Evolutionary conservation across 306 rosid genomes (phyloP).

Genomic region (Pterocarpus santalinus): DNA sequence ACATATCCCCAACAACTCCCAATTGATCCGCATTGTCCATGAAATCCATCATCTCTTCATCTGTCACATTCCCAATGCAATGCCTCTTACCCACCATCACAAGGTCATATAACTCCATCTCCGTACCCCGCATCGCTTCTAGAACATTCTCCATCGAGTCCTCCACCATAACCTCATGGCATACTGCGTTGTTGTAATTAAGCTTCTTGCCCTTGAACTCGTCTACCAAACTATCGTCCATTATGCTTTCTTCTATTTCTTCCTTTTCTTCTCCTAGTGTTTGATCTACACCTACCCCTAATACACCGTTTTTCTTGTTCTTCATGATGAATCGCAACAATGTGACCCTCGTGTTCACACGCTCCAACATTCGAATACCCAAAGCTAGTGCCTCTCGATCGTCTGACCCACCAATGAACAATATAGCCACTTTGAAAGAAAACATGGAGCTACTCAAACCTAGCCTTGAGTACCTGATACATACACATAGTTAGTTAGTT

Average conservation of each 20-base stretch:
- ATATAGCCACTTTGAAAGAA: conserved; percentile 30
- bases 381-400: conserved; percentile 65
- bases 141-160: conserved; percentile 42
- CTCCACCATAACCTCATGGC: conserved; percentile 51
- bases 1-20: conserved; percentile 64
- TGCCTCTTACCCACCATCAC: conserved; percentile 61
- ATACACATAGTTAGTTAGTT: too few relatives aligned
- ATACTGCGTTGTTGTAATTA: conserved; percentile 4
- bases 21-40: conserved; percentile 58
- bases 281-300: not conserved
- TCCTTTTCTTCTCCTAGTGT: not conserved
- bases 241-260: not conserved
- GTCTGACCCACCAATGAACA: conserved; percentile 66
- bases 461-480: not conserved
- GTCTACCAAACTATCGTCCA: conserved; percentile 56
- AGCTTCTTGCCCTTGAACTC: conserved; percentile 52
- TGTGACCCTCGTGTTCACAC: conserved; percentile 29
- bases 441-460: not conserved
- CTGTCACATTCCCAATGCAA: not conserved
- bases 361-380: conserved; percentile 52
- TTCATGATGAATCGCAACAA: conserved; percentile 33
- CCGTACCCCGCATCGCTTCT: conserved; percentile 33
- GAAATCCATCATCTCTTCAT: conserved; percentile 55
- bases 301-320: not conserved
- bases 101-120: conserved; percentile 43